Evolutionary conservation across 345 rosid genomes (phyloP), one percentile per base, ranked within the genome.

Genomic region (Cardamine chenopodiifolia): DNA sequence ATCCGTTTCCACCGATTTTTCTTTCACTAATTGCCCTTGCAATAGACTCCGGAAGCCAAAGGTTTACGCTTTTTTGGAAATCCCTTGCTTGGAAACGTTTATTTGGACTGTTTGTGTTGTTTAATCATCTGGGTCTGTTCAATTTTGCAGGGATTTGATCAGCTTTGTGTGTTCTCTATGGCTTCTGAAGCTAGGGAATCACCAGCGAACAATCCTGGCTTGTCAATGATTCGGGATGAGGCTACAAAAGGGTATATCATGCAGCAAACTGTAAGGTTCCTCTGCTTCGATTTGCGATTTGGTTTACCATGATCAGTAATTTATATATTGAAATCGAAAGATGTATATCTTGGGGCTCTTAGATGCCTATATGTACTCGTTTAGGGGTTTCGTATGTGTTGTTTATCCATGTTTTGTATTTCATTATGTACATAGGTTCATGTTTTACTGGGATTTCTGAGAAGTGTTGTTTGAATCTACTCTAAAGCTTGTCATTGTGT

Each of bases 211-310:
- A 92, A 89, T 60, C 97, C 97, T n/a, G 99, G 97, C 14, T 82
- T 92, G 42, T 84, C 84, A 20, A 47, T 86, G 31, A 64, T 73
- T 22, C 76, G 74, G 3, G 97, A 95, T 76, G 91, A 86, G 63
- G 93, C 92, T 78, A 92, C 97, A 69, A 86, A 85, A 17, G 91
- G 89, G 28, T 92, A 92, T 63, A 40, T 95, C 82, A 84, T 95
- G 93, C 99, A 90, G 73, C 97, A 92, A 79, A 95, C 97, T 60
- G 97, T 90, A 81, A 80, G 78, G 29, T 54, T 42, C n/a, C 62
- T 50, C 56, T 57, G 35, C 26, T 34, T 69, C 19, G 25, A 68
- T 48, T 58, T 42, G 25, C 8, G 32, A 39, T 15, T 29, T 1
- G 4, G 10, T 56, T 35, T 17, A 23, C 4, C 19, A 34, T n/a